Conservation (phyloP, 768 basidiomycete species). For the Agaricus subrufescens region DNA sequence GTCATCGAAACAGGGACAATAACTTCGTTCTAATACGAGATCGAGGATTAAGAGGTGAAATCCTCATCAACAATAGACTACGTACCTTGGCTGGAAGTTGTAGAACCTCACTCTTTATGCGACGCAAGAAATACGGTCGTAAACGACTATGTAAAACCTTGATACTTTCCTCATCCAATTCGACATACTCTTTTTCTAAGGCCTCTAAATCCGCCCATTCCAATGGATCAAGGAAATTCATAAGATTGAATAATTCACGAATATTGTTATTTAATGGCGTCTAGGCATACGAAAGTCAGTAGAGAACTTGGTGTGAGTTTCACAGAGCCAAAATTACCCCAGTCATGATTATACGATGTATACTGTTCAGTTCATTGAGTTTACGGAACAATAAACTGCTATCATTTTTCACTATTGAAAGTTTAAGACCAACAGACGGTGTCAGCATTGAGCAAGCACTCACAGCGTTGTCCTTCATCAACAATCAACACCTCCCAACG, state of each 20-base stretch:
- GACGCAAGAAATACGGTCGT: constrained; percentile 88
- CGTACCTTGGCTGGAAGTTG: constrained; percentile 86
- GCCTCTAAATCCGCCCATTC: constrained; percentile 74
- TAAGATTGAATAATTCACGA: constrained; percentile 91
- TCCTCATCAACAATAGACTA: background rate
- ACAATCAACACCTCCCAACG: constrained; percentile 94
- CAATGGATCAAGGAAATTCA: constrained; percentile 86
- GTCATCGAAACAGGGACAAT: constrained; percentile 90
- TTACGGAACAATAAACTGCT: constrained; percentile 74
- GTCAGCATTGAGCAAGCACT: constrained; percentile 23
- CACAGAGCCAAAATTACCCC: constrained; percentile 45
- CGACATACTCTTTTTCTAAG: constrained; percentile 70
- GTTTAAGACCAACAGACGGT: background rate
- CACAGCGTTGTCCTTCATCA: constrained; percentile 90
- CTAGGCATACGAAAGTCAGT: constrained; percentile 26
- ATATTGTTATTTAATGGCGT: constrained; percentile 98
- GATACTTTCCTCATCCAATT: constrained; percentile 75
- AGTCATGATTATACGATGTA: constrained; percentile 87
- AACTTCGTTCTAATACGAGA: constrained; percentile 65
- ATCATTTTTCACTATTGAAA: constrained; percentile 75
- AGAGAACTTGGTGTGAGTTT: background rate
- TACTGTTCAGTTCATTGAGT: constrained; percentile 70
- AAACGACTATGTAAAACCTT: constrained; percentile 74
- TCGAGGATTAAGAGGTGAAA: background rate
- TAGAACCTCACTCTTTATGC: constrained; percentile 90